Evolutionary conservation across 2,329 filamentous ascomycete species (phyloP), one percentile per base, ranked within the genome.

Genomic region (Emergomyces pasteurianus): DNA sequence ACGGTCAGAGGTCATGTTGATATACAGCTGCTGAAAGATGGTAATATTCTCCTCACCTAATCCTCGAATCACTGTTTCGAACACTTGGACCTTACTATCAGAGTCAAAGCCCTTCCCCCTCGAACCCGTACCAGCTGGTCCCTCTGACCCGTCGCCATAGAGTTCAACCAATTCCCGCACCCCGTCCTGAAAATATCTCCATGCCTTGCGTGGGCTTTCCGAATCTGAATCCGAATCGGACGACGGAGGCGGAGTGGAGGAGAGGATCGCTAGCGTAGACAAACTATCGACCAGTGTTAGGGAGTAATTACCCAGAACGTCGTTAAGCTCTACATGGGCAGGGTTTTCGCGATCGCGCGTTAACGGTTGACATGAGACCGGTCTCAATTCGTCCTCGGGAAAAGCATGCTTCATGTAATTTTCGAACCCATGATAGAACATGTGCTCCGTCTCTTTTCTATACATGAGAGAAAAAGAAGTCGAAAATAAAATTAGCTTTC

Each of bases 31-130:
- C 16, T 18, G 43, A 42, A 40, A 18, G 3, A 14, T 12, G 31
- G 12, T 50, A 1, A 50, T 28, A 18, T 52, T 52, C 49, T 52
- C 52, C 72, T 61, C 69, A 76, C 74, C 74, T 60, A 77, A 83
- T 18, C 92, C 94, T 62, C 94, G 83, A 67, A 99, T 99, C 42
- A 96, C 92, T 0, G 92, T 97, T 78, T 99, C 94, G 70, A 99
- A 99, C 46, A 99, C 90, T 76, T 99, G 92, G 1, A 99, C 94
- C 75, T 97, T 99, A 77, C 92, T 96, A 74, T 99, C 92, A 47
- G 96, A 79, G 73, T 99, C 90, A 69, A 99, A 99, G 0, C 91
- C 94, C 60, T 85, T 83, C 3, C 86, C 86, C 65, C 90, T 81
- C 61, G 82, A 79, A 3, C 92, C 92, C 69, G 83, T 81, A 7